Evolutionary conservation across 2,329 filamentous ascomycete species (phyloP).

Genomic region (Penicillium brevicompactum): DNA sequence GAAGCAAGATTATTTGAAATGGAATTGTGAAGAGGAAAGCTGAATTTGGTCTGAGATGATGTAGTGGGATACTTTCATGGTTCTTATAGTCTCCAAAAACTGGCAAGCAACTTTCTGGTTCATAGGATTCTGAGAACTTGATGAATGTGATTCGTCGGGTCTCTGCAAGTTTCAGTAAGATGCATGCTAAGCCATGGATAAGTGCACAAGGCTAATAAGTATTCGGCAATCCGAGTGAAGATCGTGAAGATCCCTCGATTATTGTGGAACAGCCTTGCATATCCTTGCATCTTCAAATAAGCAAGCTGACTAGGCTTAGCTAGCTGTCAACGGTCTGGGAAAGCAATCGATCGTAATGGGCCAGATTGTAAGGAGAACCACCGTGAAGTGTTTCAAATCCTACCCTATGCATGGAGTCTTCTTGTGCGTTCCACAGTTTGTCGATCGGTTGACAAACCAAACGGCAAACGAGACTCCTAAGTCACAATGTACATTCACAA

Average conservation of each 20-base stretch:
- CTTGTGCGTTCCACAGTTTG: too few relatives aligned
- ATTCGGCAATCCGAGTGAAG: background rate
- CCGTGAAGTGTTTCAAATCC: too few relatives aligned
- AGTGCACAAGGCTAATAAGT: constrained; percentile 1
- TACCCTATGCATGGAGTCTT: too few relatives aligned
- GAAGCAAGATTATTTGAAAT: background rate
- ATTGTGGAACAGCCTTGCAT: constrained; percentile 7
- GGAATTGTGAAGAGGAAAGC: background rate
- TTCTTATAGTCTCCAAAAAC: constrained; percentile 1
- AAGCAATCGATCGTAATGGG: background rate
- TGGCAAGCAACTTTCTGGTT: background rate
- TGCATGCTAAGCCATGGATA: background rate
- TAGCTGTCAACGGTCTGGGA: background rate
- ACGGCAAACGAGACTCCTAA: too few relatives aligned
- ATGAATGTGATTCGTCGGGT: background rate
- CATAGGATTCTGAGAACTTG: background rate
- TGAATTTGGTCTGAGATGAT: background rate
- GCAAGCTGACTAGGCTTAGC: background rate
- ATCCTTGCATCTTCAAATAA: constrained; percentile 4
- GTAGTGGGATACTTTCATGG: background rate
- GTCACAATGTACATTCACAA: too few relatives aligned
- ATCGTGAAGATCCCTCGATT: background rate
- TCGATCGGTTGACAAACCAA: too few relatives aligned
- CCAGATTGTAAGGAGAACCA: too few relatives aligned
- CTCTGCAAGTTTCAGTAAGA: constrained; percentile 1